These are phyloP conservation scores for Eucalyptus curtisii DNA, from an alignment of 345 rosid genomes.

Conservation along the genomic window DNA sequence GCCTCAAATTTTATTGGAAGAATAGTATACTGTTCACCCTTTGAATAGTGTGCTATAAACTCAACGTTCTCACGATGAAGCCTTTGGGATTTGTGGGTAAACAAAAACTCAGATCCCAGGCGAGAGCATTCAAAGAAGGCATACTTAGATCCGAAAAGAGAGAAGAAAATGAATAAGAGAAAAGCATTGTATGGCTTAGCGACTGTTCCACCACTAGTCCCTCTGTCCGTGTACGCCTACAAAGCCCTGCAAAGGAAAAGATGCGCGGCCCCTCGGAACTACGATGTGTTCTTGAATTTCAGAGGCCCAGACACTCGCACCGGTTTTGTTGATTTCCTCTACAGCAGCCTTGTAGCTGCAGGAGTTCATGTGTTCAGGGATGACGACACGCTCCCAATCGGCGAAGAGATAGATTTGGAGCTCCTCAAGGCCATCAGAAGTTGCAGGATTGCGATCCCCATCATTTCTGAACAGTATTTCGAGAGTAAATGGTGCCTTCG, in stretches of 20 bases:
- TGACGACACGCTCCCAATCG: accelerated
- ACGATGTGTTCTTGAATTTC: not conserved
- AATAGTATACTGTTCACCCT: too few species aligned
- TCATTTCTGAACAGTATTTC: not conserved
- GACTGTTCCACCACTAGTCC: not conserved
- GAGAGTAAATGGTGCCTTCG: not conserved
- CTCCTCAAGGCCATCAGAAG: not conserved
- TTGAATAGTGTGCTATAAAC: not conserved
- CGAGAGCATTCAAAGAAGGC: too few species aligned
- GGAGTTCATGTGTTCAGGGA: not conserved
- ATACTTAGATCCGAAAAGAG: not conserved
- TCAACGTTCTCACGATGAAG: too few species aligned
- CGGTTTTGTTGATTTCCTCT: not conserved
- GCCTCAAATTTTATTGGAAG: too few species aligned
- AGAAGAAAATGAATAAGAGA: not conserved
- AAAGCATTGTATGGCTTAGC: not conserved
- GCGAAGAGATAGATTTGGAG: not conserved
- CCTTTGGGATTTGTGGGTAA: too few species aligned
- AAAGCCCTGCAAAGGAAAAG: not conserved
- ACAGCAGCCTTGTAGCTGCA: not conserved
- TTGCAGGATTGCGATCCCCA: not conserved
- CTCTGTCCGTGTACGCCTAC: not conserved
- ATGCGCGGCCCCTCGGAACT: accelerated
- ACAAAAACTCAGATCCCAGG: too few species aligned
- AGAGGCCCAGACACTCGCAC: not conserved